These are phyloP conservation scores for Nitzschia sp. DNA, from an alignment of 108 stramenopile genomes.

Conservation along the genomic window DNA sequence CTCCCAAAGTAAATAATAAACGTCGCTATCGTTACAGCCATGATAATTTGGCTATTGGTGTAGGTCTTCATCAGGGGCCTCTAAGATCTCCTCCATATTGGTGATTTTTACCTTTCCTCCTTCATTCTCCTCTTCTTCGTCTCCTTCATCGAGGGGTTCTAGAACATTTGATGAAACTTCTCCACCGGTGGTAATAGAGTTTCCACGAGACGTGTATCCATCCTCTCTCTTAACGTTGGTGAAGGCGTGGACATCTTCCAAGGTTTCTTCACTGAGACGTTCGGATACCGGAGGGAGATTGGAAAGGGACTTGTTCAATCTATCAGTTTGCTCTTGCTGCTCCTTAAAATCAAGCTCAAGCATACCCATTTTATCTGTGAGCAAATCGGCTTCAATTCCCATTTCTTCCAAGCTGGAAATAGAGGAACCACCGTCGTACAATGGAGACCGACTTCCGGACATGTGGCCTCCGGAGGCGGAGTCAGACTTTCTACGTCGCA, in stretches of 20 bases:
- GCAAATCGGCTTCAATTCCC: slow-evolving; percentile 42
- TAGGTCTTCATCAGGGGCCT: slow-evolving; percentile 33
- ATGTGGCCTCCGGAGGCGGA: slow-evolving; percentile 9
- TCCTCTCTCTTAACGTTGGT: slow-evolving; percentile 39
- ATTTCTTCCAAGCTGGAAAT: slow-evolving; percentile 49
- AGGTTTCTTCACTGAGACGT: slow-evolving; percentile 64
- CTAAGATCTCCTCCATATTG: slow-evolving; percentile 40
- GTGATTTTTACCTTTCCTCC: slow-evolving; percentile 32
- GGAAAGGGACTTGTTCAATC: slow-evolving; percentile 29
- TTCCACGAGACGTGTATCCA: slow-evolving; percentile 25
- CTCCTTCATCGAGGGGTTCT: slow-evolving; percentile 47
- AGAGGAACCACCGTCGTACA: slow-evolving; percentile 34
- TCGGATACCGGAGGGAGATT: slow-evolving; percentile 61
- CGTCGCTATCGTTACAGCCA: no score
- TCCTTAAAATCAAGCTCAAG: slow-evolving; percentile 33
- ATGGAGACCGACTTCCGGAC: slow-evolving; percentile 38
- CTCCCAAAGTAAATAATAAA: no score
- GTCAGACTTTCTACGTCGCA: slow-evolving; percentile 20
- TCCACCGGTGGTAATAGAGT: slow-evolving; percentile 39
- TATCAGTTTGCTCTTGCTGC: slow-evolving; percentile 29
- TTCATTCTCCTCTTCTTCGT: slow-evolving; percentile 37
- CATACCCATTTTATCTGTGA: slow-evolving; percentile 47
- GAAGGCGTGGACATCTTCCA: slow-evolving; percentile 75
- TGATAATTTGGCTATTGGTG: background rate
- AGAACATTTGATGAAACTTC: slow-evolving; percentile 34